Conservation (phyloP, 2,329 filamentous ascomycete genomes). For the Epichloe gansuensis region DNA sequence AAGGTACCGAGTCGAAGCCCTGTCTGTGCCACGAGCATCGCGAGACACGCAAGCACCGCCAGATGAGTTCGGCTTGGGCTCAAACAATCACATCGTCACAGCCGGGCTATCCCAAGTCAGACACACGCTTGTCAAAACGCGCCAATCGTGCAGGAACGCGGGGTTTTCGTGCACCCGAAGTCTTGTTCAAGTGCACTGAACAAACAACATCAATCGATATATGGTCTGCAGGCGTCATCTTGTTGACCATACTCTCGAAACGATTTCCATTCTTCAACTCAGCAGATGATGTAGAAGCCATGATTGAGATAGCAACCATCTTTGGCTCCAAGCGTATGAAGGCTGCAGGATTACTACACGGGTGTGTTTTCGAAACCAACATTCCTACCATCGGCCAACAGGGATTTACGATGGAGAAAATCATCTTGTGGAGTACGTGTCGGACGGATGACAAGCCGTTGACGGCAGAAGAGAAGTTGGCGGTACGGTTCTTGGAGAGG, state of each 20-base stretch:
- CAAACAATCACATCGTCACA: slow-evolving; percentile 37
- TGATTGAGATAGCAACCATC: slow-evolving; percentile 94
- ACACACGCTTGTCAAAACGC: slow-evolving; percentile 74
- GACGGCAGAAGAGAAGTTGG: slow-evolving; percentile 56
- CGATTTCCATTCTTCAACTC: slow-evolving; percentile 98
- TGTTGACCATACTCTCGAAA: slow-evolving; percentile 84
- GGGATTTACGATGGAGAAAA: slow-evolving; percentile 83
- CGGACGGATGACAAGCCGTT: slow-evolving; percentile 50
- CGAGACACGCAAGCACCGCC: slow-evolving; percentile 47
- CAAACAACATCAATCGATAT: slow-evolving; percentile 92
- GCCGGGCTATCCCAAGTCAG: slow-evolving; percentile 73
- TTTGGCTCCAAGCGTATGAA: slow-evolving; percentile 83
- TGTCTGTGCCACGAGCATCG: slow-evolving; percentile 67
- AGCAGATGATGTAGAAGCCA: slow-evolving; percentile 92
- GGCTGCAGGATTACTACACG: slow-evolving; percentile 68
- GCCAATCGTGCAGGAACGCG: slow-evolving; percentile 91
- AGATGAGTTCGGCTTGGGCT: slow-evolving; percentile 47
- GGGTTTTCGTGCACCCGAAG: slow-evolving; percentile 91
- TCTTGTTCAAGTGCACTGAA: slow-evolving; percentile 91
- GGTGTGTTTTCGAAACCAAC: slow-evolving; percentile 82
- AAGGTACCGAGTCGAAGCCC: slow-evolving; percentile 63
- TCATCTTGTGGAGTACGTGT: slow-evolving; percentile 88
- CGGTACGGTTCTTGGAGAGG: slow-evolving; percentile 56
- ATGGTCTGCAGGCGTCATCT: slow-evolving; percentile 94
- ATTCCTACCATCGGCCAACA: slow-evolving; percentile 80